These are phyloP conservation scores for Sporothrix curviconia DNA, from an alignment of 2,329 filamentous ascomycete species.

Conservation along the genomic window DNA sequence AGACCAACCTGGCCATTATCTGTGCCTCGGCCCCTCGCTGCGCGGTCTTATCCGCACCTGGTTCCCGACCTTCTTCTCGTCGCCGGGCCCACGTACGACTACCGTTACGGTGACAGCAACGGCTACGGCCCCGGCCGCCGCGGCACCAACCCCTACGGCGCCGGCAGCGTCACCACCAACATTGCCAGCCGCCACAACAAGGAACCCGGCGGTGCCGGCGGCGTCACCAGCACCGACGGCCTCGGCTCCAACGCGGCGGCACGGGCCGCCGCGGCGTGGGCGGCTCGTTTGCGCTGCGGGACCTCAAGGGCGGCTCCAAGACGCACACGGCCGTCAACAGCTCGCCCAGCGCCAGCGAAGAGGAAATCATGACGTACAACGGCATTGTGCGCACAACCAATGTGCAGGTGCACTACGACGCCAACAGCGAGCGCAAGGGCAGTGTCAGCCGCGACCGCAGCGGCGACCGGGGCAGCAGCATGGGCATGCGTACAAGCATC, in stretches of 20 bases:
- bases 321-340: conserved; percentile 29
- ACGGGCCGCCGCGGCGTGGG: background rate
- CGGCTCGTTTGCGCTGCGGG: conserved; percentile 21
- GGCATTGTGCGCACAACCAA: conserved; percentile 34
- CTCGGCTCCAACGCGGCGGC: background rate
- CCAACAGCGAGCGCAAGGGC: conserved; percentile 12
- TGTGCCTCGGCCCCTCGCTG: conserved; percentile 31
- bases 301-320: conserved; percentile 22
- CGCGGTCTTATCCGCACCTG: conserved; percentile 18
- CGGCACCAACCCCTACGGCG: conserved; percentile 10
- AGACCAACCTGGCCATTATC: conserved; percentile 37
- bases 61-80: conserved; percentile 21
- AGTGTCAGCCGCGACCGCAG: conserved; percentile 12
- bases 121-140: conserved; percentile 5
- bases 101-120: conserved; percentile 11
- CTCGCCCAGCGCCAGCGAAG: conserved; percentile 30
- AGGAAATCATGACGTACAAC: conserved; percentile 35
- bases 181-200: conserved; percentile 13
- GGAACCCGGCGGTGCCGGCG: background rate
- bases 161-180: conserved; percentile 13
- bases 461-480: conserved; percentile 12
- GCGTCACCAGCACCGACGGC: background rate
- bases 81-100: conserved; percentile 12
- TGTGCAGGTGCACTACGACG: conserved; percentile 21
- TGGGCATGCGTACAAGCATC: conserved; percentile 14